phyloP scores from a whole-genome alignment of 148 eudicot species.

The Fagopyrum tataricum region DNA sequence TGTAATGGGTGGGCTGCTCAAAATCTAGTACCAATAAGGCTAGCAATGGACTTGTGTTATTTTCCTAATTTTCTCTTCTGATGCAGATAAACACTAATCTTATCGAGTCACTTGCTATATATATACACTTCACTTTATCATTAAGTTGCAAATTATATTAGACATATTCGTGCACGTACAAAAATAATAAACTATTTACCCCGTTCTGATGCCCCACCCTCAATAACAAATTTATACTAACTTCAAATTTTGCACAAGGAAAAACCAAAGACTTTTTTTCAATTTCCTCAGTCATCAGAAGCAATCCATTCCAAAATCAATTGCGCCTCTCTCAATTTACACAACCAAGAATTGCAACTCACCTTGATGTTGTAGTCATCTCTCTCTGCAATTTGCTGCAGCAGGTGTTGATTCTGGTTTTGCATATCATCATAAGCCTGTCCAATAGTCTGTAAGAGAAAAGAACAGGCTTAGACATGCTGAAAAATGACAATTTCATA shows the following conservation, averaged over 20 bases:
- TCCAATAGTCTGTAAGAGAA: constrained; percentile 57
- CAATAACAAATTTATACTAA: too few relatives aligned
- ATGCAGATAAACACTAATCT: background rate
- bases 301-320: too few relatives aligned
- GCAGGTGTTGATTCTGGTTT: constrained; percentile 76
- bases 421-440: constrained; percentile 93
- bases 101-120: too few relatives aligned
- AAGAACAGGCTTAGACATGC: constrained; percentile 10
- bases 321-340: too few relatives aligned
- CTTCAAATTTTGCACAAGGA: too few relatives aligned
- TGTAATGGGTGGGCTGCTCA: background rate
- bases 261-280: too few relatives aligned
- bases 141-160: too few relatives aligned
- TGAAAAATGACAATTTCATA: background rate
- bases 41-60: background rate
- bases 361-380: constrained; percentile 96
- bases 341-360: background rate
- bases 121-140: too few relatives aligned
- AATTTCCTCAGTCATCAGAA: too few relatives aligned
- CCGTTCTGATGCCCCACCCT: too few relatives aligned
- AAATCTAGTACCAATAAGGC: background rate
- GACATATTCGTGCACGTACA: too few relatives aligned
- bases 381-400: constrained; percentile 90
- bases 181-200: too few relatives aligned
- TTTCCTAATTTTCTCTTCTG: background rate